Percentiles rank a stretch among this genome's conserved stretches.
Conservation (phyloP, 108 stramenopile species). For the Cyclotella baltica region DNA sequence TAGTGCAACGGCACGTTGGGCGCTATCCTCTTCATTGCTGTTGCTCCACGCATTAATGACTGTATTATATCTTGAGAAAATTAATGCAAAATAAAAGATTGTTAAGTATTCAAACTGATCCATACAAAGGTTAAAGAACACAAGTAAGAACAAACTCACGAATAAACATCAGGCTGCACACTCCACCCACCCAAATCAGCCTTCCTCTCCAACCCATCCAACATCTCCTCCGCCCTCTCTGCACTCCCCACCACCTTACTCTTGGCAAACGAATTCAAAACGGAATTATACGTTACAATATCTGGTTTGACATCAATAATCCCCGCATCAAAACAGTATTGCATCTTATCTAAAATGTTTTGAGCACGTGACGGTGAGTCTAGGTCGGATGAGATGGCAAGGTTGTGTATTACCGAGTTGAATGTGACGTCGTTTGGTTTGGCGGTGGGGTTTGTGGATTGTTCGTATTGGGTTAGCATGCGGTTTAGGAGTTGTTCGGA, state of each 20-base stretch:
- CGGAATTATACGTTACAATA: constrained; percentile 58
- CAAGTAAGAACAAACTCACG: constrained; percentile 9
- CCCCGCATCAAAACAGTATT: constrained; percentile 43
- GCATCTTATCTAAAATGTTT: constrained; percentile 58
- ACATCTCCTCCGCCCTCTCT: constrained; percentile 34
- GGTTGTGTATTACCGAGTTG: constrained; percentile 57
- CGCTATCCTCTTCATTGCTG: constrained; percentile 24
- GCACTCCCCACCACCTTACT: constrained; percentile 36
- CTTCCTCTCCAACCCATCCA: constrained; percentile 37
- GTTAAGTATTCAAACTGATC: too few species aligned
- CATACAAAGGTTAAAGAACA: neutral
- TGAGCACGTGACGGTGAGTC: constrained; percentile 53
- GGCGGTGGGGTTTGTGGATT: constrained; percentile 25
- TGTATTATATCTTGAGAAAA: constrained; percentile 29
- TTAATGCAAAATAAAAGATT: neutral
- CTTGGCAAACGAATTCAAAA: constrained; percentile 70
- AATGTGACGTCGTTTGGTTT: constrained; percentile 57
- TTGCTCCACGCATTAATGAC: constrained; percentile 54
- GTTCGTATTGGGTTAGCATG: constrained; percentile 36
- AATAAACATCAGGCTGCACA: constrained; percentile 50
- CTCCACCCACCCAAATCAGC: constrained; percentile 26
- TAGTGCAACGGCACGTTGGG: constrained; percentile 43
- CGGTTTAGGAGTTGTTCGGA: constrained; percentile 41
- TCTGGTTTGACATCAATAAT: constrained; percentile 39
- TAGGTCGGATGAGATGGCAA: constrained; percentile 40